Evolutionary conservation across 208 protist species (phyloP), one percentile per base, ranked within the genome.

Genomic region (Strigomonas galati): DNA sequence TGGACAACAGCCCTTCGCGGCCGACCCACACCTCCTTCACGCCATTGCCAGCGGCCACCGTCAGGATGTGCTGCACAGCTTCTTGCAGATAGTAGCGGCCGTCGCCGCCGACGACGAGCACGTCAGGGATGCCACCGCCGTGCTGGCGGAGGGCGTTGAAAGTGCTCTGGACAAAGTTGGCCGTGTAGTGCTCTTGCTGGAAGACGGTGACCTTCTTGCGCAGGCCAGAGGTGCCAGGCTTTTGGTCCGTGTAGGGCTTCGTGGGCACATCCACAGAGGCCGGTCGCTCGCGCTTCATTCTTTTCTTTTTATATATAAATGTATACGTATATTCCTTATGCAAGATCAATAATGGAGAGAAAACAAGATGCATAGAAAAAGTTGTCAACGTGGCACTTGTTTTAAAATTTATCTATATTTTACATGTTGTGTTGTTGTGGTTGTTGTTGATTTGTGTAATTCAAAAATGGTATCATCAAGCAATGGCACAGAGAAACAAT

Each of bases 81-180:
- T 97, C 78, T 2, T 67, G 52, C 44, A 93, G 84, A 71, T 89
- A 98, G 81, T 97, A 99, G 44, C 98, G 87, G 15, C 98, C 98
- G 78, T 99, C 98, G 67, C 98, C 98, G 62, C 97, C 96, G 24
- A 99, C 68, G 21, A 99, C 91, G 0, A 99, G 67, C 0, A 89
- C 88, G 9, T 79, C 69, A 14, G 84, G 80, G 31, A 87, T 67
- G 54, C 21, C 67, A 0, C 44, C 68, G 49, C 71, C 71, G 40
- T 82, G 52, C n/a, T 71, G 70, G 53, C 64, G 67, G 10, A 99
- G 67, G 17, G 91, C 82, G 59, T 98, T 92, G 71, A 99, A 98
- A 21, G 96, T 90, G 52, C 82, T 78, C 76, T 99, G 97, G n/a
- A 99, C 81, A 76, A 99, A 99, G 83, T 99, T 99, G 37, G 95